These are phyloP conservation scores for Diaporthe capsici DNA, from an alignment of 2,329 filamentous ascomycete species.

Conservation along the genomic window DNA sequence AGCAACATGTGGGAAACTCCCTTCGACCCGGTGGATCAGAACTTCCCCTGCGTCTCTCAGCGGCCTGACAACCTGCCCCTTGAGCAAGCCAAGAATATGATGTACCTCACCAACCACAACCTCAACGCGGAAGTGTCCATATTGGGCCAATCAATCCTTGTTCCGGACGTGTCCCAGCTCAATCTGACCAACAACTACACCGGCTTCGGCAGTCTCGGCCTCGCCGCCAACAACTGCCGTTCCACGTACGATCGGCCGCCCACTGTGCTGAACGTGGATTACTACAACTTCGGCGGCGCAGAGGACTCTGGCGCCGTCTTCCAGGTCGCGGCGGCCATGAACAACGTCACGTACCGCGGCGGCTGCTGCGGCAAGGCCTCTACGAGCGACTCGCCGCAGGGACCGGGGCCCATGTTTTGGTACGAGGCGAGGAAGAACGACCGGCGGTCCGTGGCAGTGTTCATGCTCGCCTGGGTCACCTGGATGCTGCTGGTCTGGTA, in stretches of 20 bases:
- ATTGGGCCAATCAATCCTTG: slow-evolving; percentile 73
- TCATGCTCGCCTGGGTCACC: slow-evolving; percentile 42
- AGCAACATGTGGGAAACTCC: slow-evolving; percentile 92
- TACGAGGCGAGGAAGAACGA: slow-evolving; percentile 36
- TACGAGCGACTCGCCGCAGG: slow-evolving; percentile 39
- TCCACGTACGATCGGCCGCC: slow-evolving; percentile 76
- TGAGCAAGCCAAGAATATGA: slow-evolving; percentile 68
- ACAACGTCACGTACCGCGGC: slow-evolving; percentile 77
- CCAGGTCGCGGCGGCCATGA: slow-evolving; percentile 77
- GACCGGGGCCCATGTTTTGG: slow-evolving; percentile 40
- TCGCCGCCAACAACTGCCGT: slow-evolving; percentile 73
- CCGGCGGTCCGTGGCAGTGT: slow-evolving; percentile 35
- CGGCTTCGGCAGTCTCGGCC: slow-evolving; percentile 77
- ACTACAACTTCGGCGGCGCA: slow-evolving; percentile 79
- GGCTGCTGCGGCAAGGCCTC: slow-evolving; percentile 67
- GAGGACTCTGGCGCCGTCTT: slow-evolving; percentile 78
- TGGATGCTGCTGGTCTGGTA: slow-evolving; percentile 40
- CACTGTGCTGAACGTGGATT: slow-evolving; percentile 87
- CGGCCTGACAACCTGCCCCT: slow-evolving; percentile 72
- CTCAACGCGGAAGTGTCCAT: slow-evolving; percentile 84
- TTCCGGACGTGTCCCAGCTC: slow-evolving; percentile 79
- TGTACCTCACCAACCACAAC: slow-evolving; percentile 94
- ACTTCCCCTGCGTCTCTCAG: slow-evolving; percentile 84
- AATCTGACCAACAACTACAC: slow-evolving; percentile 79
- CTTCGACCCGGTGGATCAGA: slow-evolving; percentile 76